Percentiles rank a stretch among this genome's conserved stretches.
phyloP scores from a whole-genome alignment of 2,329 filamentous ascomycete species.

The Zopfia rhizophila region DNA sequence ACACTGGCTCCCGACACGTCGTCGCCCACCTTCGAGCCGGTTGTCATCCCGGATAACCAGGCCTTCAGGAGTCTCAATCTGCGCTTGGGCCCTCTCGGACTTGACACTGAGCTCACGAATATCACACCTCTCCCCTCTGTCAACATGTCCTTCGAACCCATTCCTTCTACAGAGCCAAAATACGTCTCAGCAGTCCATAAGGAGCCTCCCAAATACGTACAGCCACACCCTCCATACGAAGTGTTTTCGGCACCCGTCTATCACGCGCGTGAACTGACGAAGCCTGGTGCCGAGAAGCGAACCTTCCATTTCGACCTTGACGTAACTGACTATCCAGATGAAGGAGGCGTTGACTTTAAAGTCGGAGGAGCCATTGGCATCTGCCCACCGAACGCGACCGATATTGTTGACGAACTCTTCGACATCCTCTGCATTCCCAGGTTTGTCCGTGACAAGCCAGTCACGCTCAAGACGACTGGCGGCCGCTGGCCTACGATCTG shows the following conservation, averaged over 20 bases:
- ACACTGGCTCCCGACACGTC: slow-evolving; percentile 61
- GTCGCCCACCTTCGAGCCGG: slow-evolving; percentile 56
- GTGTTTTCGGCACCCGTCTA: slow-evolving; percentile 91
- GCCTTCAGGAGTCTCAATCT: slow-evolving; percentile 84
- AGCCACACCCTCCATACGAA: slow-evolving; percentile 92
- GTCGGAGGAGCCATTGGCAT: slow-evolving; percentile 96
- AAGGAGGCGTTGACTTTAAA: slow-evolving; percentile 89
- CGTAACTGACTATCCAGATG: slow-evolving; percentile 90
- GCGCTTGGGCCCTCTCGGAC: slow-evolving; percentile 77
- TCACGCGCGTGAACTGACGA: slow-evolving; percentile 86
- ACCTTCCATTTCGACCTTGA: slow-evolving; percentile 98
- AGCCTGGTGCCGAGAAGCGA: slow-evolving; percentile 89
- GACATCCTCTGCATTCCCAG: slow-evolving; percentile 83
- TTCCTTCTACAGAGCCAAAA: slow-evolving; percentile 57
- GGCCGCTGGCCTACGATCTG: slow-evolving; percentile 98
- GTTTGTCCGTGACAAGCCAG: slow-evolving; percentile 83
- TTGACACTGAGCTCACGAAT: slow-evolving; percentile 75
- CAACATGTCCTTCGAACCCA: slow-evolving; percentile 75
- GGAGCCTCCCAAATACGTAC: slow-evolving; percentile 88
- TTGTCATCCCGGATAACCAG: slow-evolving; percentile 77
- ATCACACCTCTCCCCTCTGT: slow-evolving; percentile 78
- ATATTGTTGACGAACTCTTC: slow-evolving; percentile 83
- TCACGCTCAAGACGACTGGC: slow-evolving; percentile 79
- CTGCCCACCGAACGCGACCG: slow-evolving; percentile 83
- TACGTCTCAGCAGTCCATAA: slow-evolving; percentile 57